Evolutionary conservation across 2,329 filamentous ascomycete species (phyloP).

Genomic region (Amauroascus verrucosus): DNA sequence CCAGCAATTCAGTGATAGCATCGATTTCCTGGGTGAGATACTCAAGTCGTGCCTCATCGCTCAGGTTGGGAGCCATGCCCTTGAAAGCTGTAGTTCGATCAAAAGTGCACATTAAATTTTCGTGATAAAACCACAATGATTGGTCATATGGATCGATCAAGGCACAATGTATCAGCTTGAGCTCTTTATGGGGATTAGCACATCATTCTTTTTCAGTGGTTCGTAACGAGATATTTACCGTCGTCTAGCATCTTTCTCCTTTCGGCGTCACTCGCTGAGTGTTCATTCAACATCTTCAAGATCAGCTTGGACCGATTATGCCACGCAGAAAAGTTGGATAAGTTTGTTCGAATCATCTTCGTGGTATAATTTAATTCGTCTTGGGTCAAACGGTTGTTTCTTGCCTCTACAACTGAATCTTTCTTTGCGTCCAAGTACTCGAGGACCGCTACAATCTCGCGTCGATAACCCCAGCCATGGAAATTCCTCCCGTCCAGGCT

Average conservation of each 20-base stretch:
- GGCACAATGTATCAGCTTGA: conserved; percentile 63
- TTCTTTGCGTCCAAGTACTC: conserved; percentile 42
- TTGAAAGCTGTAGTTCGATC: conserved; percentile 37
- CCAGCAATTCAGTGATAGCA: conserved; percentile 57
- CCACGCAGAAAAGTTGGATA: conserved; percentile 97
- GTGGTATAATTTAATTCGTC: conserved; percentile 82
- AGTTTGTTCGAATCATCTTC: conserved; percentile 69
- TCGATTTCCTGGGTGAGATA: conserved; percentile 63
- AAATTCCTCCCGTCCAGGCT: conserved; percentile 80
- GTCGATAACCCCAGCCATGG: conserved; percentile 89
- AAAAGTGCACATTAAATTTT: conserved; percentile 67
- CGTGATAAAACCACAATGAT: conserved; percentile 94
- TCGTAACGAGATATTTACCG: conserved; percentile 38
- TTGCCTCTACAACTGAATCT: conserved; percentile 25
- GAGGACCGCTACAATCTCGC: conserved; percentile 64
- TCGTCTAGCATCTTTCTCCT: conserved; percentile 61
- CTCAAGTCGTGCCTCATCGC: conserved; percentile 48
- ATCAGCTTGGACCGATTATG: conserved; percentile 82
- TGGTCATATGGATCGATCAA: conserved; percentile 90
- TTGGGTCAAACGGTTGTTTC: conserved; percentile 58
- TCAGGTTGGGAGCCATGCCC: conserved; percentile 56
- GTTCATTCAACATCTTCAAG: conserved; percentile 60
- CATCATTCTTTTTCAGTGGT: neutral
- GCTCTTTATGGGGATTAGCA: conserved; percentile 43
- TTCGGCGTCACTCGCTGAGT: conserved; percentile 51